Evolutionary conservation across 2,329 filamentous ascomycete species (phyloP).

Genomic region (Paramyrothecium roridum): DNA sequence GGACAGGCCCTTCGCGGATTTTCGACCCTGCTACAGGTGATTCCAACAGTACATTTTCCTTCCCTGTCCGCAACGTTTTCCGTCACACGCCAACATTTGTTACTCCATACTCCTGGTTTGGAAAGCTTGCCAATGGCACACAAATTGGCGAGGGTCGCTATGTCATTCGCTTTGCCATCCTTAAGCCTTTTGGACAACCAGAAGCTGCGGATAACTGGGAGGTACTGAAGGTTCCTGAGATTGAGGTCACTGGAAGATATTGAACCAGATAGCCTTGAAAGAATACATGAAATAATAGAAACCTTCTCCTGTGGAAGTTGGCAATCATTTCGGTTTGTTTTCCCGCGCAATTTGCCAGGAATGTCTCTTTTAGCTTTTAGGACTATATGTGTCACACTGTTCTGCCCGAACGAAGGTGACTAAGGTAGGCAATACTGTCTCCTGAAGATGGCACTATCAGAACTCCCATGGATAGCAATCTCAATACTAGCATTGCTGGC

Average conservation of each 20-base stretch:
- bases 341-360: too few species aligned
- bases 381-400: too few species aligned
- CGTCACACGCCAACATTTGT: not conserved
- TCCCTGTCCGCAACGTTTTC: not conserved
- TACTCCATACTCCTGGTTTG: not conserved
- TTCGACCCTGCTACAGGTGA: not conserved
- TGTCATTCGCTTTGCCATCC: conserved; percentile 17
- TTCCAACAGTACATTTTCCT: not conserved
- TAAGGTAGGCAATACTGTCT: too few species aligned
- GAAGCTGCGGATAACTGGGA: conserved; percentile 15
- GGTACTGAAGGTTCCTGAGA: conserved; percentile 6
- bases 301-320: too few species aligned
- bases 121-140: not conserved
- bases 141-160: not conserved
- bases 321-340: too few species aligned
- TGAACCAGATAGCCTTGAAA: too few species aligned
- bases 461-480: too few species aligned
- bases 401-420: too few species aligned
- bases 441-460: too few species aligned
- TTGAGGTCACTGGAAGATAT: not conserved
- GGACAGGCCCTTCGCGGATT: not conserved
- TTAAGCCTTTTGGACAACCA: conserved; percentile 19
- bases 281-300: too few species aligned
- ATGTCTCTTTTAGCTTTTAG: too few species aligned
- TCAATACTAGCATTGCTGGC: too few species aligned